phyloP scores from a whole-genome alignment of 1,284 basidiomycete genomes.

The Heterobasidion parviporum region DNA sequence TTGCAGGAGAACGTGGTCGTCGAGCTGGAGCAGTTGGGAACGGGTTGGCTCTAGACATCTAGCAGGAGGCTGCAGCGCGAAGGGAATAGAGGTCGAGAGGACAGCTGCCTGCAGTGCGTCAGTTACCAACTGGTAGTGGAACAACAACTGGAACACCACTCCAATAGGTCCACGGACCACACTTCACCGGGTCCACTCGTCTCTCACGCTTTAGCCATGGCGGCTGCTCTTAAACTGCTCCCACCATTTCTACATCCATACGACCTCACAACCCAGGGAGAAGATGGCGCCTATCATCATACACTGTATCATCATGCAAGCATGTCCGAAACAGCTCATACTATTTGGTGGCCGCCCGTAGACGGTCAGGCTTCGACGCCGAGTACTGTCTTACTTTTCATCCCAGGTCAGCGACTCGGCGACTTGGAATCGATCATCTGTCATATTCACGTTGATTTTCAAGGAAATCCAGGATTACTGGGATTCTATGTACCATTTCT shows the following conservation, averaged over 20 bases:
- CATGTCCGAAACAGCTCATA: constrained; percentile 33
- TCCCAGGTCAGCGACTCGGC: constrained; percentile 37
- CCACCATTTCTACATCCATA: neutral
- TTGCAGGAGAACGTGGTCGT: constrained; percentile 12
- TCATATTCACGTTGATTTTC: neutral
- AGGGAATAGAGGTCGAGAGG: neutral
- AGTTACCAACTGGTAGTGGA: no score
- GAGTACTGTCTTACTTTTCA: constrained; percentile 37
- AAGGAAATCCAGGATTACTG: constrained; percentile 55
- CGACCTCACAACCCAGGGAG: neutral
- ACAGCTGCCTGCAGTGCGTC: no score
- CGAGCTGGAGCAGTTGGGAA: constrained; percentile 9
- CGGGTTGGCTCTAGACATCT: constrained; percentile 7
- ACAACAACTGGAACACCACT: no score
- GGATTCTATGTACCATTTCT: constrained; percentile 55
- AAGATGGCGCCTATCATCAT: constrained; percentile 6
- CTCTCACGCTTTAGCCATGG: no score
- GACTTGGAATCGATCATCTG: neutral
- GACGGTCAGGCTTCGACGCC: constrained; percentile 18
- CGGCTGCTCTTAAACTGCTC: neutral
- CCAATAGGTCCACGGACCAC: no score
- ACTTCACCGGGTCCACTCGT: no score
- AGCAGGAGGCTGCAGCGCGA: neutral
- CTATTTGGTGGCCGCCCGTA: constrained; percentile 42
- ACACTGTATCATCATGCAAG: constrained; percentile 30